Base-by-base conservation (phyloP, 2,329 filamentous ascomycete genomes). In the Ciborinia camelliae region DNA sequence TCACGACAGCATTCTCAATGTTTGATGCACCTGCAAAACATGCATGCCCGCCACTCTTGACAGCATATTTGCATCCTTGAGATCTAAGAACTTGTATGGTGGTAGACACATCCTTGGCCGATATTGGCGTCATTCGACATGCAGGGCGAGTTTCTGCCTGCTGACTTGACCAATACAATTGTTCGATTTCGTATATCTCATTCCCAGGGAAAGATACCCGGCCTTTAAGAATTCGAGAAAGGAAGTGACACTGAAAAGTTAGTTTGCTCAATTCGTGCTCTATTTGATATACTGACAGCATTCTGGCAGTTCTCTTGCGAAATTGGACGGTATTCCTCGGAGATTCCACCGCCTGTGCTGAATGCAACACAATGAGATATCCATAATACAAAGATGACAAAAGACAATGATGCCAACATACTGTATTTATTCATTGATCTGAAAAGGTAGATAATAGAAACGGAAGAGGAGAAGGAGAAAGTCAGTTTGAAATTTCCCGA, bases 1-100 rank as follows among this genome's bases (percentile, higher is more conserved):
- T 80, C 6, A 82, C 72, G 1, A 82, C 75, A 0, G 82, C 82
- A 2, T 75, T 79, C 18, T 79, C 73, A 54, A 82, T 80, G 68
- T 80, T 86, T 2, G 83, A 79, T 47, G 80, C 81, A 66, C 81
- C 80, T 23, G 81, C 77, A 50, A 69, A 71, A 12, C 63, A 54
- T 2, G 66, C 68, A 66, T 73, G 71, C 0, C 71, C 71, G 23
- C 71, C 71, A 41, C 67, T 69, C 52, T 70, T 70, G 10, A 73
- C 68, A 0, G 71, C 68, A 50, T 72, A 73, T 41, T 67, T 47
- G 43, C 71, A 72, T 14, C 65, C 50, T 39, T 51, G 47, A 15
- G 67, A 45, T 28, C 52, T 50, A 5, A 70, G 37, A 1, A 64
- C 51, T 23, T 65, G 47, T 1, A 72, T 41, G 8, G 67, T 67